These are phyloP conservation scores for Xylaria sp. DNA, from an alignment of 2,329 filamentous ascomycete species.

Conservation along the genomic window DNA sequence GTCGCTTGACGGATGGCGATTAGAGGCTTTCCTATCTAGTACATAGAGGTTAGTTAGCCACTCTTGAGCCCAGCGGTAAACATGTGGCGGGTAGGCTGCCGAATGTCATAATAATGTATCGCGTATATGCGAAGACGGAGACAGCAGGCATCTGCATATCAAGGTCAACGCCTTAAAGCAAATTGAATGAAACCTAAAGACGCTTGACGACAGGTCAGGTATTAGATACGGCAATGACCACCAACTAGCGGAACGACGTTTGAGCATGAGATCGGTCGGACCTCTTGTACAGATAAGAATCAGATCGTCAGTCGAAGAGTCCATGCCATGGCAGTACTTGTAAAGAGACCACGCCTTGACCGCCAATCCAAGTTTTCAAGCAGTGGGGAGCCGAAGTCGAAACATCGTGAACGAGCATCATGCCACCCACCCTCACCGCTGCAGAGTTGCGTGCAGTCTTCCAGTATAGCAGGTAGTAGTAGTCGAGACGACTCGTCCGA, in stretches of 20 bases:
- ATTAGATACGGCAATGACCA: neutral
- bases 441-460: slow-evolving; percentile 20
- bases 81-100: neutral
- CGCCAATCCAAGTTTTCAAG: slow-evolving; percentile 19
- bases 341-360: slow-evolving; percentile 17
- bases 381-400: slow-evolving; percentile 12
- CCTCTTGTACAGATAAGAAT: neutral
- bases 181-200: neutral
- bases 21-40: slow-evolving; percentile 8
- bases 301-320: neutral
- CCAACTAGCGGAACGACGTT: neutral
- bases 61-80: neutral
- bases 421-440: slow-evolving; percentile 34
- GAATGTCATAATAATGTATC: neutral
- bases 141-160: neutral
- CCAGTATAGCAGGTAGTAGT: slow-evolving; percentile 12
- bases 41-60: slow-evolving; percentile 1
- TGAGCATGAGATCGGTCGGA: neutral
- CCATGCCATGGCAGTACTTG: neutral
- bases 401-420: slow-evolving; percentile 17
- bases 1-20: slow-evolving; percentile 12
- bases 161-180: neutral
- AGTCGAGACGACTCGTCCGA: slow-evolving; percentile 11
- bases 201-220: neutral
- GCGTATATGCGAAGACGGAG: neutral